Evolutionary conservation across 2,329 filamentous ascomycete species (phyloP), one percentile per base, ranked within the genome.

Genomic region (Davidsoniella virescens): DNA sequence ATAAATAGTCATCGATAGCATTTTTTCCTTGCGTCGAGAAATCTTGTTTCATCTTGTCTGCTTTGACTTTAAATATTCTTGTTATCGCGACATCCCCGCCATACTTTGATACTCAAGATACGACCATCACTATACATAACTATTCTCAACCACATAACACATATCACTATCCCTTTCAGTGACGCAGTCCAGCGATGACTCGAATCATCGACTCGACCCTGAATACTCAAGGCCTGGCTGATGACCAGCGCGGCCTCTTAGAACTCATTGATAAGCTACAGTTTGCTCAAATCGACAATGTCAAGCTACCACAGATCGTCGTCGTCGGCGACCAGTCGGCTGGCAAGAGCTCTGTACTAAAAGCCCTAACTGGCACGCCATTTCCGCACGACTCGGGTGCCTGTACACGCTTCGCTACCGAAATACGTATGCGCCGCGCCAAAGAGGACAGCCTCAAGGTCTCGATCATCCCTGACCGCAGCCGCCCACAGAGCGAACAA

Each of bases 281-380:
- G 58, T 67, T 72, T 60, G 63, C 67, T 54, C 66, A 75, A 59
- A 61, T 74, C 59, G 64, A 75, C 57, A 69, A 71, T 59, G 64
- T 73, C 56, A 68, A 70, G 44, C 65, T 79, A 0, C 75, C 75
- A 1, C 75, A 81, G 57, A 73, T 81, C 36, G 75, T 80, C 44
- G 76, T 80, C 20, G 77, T 78, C 33, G 76, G 77, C 26, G 75
- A 80, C 58, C 76, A 80, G 60, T 79, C 75, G 1, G 72, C 75
- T 5, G 78, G 78, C 17, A 81, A 81, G 60, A 78, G 72, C 56
- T 80, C 76, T 4, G 73, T 78, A 1, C 68, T 81, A 2, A 76
- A 80, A 57, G 75, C 76, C n/a, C 66, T 82, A 37, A 78, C 75
- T 0, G 74, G 75, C 20, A 75, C 78, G 8, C 70, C 71, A 0